phyloP scores from a whole-genome alignment of 1,284 basidiomycete genomes.

The Dichomitus squalens region DNA sequence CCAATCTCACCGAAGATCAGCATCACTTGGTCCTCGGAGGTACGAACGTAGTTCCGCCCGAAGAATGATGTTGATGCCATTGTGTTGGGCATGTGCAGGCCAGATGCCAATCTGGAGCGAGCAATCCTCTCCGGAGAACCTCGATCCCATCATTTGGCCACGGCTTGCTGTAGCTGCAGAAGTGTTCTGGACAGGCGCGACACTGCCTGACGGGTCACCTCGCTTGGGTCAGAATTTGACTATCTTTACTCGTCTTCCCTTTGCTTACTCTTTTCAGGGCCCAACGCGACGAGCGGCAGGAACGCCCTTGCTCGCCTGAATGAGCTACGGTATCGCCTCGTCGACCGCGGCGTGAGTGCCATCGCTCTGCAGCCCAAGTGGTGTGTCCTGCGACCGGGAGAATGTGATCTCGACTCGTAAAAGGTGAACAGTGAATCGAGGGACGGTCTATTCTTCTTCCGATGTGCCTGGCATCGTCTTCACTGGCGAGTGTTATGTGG shows the following conservation, averaged over 20 bases:
- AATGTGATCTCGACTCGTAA: slow-evolving; percentile 46
- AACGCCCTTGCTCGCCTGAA: slow-evolving; percentile 76
- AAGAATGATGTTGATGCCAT: too few relatives aligned
- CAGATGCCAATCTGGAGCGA: slow-evolving; percentile 79
- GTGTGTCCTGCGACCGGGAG: slow-evolving; percentile 72
- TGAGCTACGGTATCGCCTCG: slow-evolving; percentile 70
- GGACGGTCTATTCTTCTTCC: too few relatives aligned
- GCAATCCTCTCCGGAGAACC: slow-evolving; percentile 67
- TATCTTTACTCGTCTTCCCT: too few relatives aligned
- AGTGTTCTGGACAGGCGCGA: slow-evolving; percentile 77
- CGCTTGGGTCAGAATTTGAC: too few relatives aligned
- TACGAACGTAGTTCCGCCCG: not conserved
- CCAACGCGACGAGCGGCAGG: slow-evolving; percentile 44
- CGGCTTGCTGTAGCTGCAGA: slow-evolving; percentile 77
- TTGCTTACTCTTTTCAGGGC: too few relatives aligned
- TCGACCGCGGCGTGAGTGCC: slow-evolving; percentile 65
- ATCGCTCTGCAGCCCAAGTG: slow-evolving; percentile 78
- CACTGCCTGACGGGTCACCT: slow-evolving; percentile 25
- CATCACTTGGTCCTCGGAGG: slow-evolving; percentile 65
- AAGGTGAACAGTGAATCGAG: too few relatives aligned
- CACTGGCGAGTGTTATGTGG: too few relatives aligned
- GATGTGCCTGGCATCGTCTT: too few relatives aligned
- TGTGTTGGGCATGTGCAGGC: slow-evolving; percentile 16
- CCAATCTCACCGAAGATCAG: slow-evolving; percentile 52
- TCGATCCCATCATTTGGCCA: slow-evolving; percentile 78